Conservation (phyloP, 345 rosid genomes). For the Boechera retrofracta region DNA sequence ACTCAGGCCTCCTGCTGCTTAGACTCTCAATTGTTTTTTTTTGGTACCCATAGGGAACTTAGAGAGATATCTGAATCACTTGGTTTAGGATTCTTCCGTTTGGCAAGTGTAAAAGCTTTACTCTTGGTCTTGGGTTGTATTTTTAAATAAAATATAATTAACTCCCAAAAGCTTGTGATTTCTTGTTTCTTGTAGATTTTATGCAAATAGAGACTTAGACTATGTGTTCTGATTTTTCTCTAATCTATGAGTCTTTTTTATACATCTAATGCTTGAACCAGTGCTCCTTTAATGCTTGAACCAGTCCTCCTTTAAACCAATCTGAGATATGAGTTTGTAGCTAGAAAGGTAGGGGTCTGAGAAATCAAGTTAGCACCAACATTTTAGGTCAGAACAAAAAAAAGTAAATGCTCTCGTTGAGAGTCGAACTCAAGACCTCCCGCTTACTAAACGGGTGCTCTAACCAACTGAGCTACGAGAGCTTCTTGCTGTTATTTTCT, state of each 20-base stretch:
- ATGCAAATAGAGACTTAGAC: background rate
- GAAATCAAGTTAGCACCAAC: background rate
- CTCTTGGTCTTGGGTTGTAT: slow-evolving; percentile 29
- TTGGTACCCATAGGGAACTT: slow-evolving; percentile 25
- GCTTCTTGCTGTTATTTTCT: slow-evolving; percentile 10
- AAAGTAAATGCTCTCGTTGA: slow-evolving; percentile 42
- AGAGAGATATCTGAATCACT: slow-evolving; percentile 31
- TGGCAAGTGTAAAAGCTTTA: slow-evolving; percentile 36
- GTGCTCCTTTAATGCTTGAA: background rate
- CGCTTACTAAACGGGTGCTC: slow-evolving; percentile 99
- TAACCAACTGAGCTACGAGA: slow-evolving; percentile 99
- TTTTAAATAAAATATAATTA: slow-evolving; percentile 18
- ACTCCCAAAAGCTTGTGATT: background rate
- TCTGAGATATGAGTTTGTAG: background rate
- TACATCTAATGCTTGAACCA: background rate
- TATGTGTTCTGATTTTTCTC: slow-evolving; percentile 28
- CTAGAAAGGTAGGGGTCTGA: too few relatives aligned
- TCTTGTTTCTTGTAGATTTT: background rate
- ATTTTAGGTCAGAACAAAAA: background rate
- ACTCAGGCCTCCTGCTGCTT: slow-evolving; percentile 97
- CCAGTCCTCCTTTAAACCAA: background rate
- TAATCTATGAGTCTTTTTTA: background rate
- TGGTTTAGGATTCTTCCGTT: slow-evolving; percentile 33
- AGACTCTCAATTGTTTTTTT: slow-evolving; percentile 18
- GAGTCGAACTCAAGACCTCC: slow-evolving; percentile 99